These are phyloP conservation scores for Beauveria australis DNA, from an alignment of 2,329 filamentous ascomycete species.

Conservation along the genomic window DNA sequence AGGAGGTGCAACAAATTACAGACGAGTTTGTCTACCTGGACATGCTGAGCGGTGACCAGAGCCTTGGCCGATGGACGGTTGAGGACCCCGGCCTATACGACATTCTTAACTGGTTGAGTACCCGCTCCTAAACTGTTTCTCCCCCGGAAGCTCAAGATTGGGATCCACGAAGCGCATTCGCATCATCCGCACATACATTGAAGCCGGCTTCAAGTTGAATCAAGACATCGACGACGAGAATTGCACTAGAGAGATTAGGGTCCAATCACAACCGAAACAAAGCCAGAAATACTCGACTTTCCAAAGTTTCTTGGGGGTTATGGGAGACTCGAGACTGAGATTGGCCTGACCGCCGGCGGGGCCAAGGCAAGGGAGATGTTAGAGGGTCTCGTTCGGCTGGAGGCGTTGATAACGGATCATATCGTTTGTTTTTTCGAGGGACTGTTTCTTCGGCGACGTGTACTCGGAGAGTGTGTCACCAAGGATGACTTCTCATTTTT, in stretches of 20 bases:
- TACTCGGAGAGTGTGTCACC: neutral
- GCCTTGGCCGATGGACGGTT: slow-evolving; percentile 52
- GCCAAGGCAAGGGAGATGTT: slow-evolving; percentile 16
- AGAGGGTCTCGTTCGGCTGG: neutral
- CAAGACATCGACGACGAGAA: neutral
- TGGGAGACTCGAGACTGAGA: neutral
- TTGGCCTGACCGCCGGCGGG: no score
- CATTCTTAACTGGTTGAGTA: slow-evolving; percentile 51
- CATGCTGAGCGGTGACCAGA: slow-evolving; percentile 43
- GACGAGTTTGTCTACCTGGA: slow-evolving; percentile 52
- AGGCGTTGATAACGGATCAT: neutral
- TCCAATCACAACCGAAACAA: neutral
- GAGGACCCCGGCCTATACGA: slow-evolving; percentile 52
- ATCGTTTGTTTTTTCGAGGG: neutral
- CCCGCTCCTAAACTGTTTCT: neutral
- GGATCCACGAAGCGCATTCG: neutral
- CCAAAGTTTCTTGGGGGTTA: neutral
- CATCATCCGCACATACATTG: neutral
- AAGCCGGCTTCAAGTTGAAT: neutral
- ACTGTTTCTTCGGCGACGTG: neutral
- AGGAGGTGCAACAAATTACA: slow-evolving; percentile 51
- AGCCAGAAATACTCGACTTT: neutral
- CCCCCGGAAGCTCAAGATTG: neutral
- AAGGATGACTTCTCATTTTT: neutral
- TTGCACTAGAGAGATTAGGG: neutral